Conservation (phyloP, 176 grass and related monocot species). For the Zea luxurians region DNA sequence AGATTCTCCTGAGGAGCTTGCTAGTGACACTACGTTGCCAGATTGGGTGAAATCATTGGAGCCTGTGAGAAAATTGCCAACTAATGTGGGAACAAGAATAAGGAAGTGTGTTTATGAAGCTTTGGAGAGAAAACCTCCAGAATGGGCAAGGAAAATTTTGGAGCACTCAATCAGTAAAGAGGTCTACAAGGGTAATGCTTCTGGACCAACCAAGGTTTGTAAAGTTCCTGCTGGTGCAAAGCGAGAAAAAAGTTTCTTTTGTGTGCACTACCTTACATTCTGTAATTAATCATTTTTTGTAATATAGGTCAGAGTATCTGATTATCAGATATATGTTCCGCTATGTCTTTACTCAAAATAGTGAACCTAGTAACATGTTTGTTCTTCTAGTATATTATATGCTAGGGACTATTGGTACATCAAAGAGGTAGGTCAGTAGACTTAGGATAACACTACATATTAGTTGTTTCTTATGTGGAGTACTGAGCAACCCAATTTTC, state of each 20-base stretch:
- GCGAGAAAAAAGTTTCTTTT: not conserved
- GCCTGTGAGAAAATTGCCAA: conserved; percentile 94
- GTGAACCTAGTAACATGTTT: conserved; percentile 4
- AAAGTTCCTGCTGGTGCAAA: conserved; percentile 11
- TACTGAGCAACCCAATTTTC: not conserved
- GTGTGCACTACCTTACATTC: not conserved
- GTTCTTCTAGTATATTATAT: conserved; percentile 19
- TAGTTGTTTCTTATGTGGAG: conserved; percentile 14
- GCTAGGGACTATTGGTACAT: not conserved
- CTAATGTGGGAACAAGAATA: conserved; percentile 98
- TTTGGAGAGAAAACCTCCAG: conserved; percentile 80
- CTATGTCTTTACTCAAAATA: conserved; percentile 4
- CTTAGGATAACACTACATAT: not conserved
- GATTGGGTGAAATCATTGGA: conserved; percentile 91
- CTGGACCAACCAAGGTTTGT: conserved; percentile 93
- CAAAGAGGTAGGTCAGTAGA: conserved; percentile 11
- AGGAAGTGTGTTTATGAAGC: conserved; percentile 96
- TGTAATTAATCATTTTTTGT: not conserved
- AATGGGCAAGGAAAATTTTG: conserved; percentile 91
- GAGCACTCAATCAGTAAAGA: conserved; percentile 98
- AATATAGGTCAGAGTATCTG: conserved; percentile 2
- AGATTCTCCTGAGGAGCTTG: conserved; percentile 49
- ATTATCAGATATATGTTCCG: not conserved
- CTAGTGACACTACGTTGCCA: conserved; percentile 58
- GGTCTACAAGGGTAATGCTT: conserved; percentile 97